These are phyloP conservation scores for Knufia petricola DNA, from an alignment of 2,329 filamentous ascomycete genomes.

Conservation along the genomic window DNA sequence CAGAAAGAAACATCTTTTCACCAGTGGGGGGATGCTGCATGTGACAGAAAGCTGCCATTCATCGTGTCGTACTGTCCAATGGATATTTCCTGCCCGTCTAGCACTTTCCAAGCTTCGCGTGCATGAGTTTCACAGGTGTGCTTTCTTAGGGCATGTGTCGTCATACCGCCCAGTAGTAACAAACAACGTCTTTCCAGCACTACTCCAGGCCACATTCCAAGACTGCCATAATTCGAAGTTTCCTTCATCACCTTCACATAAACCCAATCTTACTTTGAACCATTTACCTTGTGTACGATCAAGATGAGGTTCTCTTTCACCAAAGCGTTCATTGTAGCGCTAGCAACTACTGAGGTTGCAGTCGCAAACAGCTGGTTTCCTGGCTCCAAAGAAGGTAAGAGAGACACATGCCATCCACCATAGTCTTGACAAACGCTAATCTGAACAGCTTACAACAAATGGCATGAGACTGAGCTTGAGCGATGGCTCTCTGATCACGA, in stretches of 20 bases:
- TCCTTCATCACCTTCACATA: conserved; percentile 6
- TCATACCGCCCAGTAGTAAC: background rate
- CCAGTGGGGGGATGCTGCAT: background rate
- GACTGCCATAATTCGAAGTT: background rate
- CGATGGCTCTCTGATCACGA: conserved; percentile 91
- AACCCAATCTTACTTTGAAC: conserved; percentile 8
- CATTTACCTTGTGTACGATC: conserved; percentile 2
- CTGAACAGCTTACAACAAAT: conserved; percentile 82
- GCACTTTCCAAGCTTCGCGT: background rate
- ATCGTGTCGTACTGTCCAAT: background rate
- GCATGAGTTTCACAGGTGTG: background rate
- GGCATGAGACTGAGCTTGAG: conserved; percentile 96
- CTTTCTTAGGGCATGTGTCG: background rate
- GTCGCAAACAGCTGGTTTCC: conserved; percentile 70
- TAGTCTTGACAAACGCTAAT: conserved; percentile 9
- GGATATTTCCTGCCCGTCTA: background rate
- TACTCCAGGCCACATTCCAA: background rate
- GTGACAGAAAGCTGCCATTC: background rate
- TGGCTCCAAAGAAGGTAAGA: conserved; percentile 62
- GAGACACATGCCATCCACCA: conserved; percentile 6
- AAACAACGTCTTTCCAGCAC: background rate
- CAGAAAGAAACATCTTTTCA: background rate
- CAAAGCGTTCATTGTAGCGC: conserved; percentile 58
- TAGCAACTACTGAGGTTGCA: conserved; percentile 58
- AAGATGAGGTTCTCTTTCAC: conserved; percentile 68